phyloP scores from a whole-genome alignment of 2,329 filamentous ascomycete species.

The Cordyceps tenuipes region DNA sequence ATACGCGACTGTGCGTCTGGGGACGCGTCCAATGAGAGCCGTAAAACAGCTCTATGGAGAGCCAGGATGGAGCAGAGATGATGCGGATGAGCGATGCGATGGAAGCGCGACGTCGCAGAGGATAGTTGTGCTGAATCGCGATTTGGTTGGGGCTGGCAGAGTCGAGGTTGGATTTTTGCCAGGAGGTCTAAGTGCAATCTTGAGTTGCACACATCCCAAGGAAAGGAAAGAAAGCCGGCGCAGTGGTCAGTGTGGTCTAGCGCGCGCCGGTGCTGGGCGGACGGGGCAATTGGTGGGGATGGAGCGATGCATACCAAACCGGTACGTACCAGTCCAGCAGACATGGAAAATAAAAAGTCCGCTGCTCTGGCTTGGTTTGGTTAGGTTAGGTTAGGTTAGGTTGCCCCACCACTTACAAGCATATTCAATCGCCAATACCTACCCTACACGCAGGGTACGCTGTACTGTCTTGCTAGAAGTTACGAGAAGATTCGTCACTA shows the following conservation, averaged over 20 bases:
- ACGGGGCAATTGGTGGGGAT: constrained; percentile 13
- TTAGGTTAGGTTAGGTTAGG: neutral
- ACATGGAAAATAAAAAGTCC: constrained; percentile 2
- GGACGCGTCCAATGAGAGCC: constrained; percentile 37
- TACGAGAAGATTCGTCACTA: too few relatives aligned
- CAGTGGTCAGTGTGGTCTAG: constrained; percentile 23
- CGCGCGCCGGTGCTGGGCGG: constrained; percentile 12
- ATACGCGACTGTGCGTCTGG: constrained; percentile 41
- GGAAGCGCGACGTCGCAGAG: constrained; percentile 3
- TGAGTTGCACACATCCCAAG: constrained; percentile 25
- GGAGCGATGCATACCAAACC: constrained; percentile 14
- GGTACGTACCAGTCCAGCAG: neutral
- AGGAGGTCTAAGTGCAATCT: constrained; percentile 24
- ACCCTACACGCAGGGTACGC: neutral
- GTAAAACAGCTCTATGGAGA: neutral
- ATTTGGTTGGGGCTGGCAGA: neutral
- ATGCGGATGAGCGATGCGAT: neutral
- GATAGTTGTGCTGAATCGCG: neutral
- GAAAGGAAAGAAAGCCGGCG: constrained; percentile 14
- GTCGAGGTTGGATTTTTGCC: constrained; percentile 1
- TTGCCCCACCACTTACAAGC: neutral
- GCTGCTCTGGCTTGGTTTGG: neutral
- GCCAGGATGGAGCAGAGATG: neutral
- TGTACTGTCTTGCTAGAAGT: too few relatives aligned
- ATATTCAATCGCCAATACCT: neutral